Conservation (phyloP, 208 protist species). For the Trypanosoma boissoni region DNA sequence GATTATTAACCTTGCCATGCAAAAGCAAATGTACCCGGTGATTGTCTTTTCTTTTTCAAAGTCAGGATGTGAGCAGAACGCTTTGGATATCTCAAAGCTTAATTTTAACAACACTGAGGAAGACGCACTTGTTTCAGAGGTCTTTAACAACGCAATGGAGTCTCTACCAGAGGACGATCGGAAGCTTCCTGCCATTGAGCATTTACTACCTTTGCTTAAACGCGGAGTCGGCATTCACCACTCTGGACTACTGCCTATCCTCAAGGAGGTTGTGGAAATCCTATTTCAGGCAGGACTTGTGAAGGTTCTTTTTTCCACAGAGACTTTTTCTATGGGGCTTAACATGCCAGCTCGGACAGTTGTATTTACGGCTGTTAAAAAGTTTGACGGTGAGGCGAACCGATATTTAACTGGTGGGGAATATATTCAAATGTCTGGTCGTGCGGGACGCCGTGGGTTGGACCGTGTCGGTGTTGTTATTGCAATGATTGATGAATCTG, state of each 20-base stretch:
- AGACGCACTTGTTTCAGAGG: conserved; percentile 91
- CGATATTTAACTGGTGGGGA: conserved; percentile 96
- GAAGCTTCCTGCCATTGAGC: conserved; percentile 91
- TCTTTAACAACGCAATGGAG: conserved; percentile 96
- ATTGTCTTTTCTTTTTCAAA: conserved; percentile 99
- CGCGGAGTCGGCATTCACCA: conserved; percentile 99
- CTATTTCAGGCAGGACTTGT: conserved; percentile 99
- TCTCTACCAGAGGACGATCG: conserved; percentile 93
- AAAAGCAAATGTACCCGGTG: conserved; percentile 95
- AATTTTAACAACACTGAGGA: conserved; percentile 96
- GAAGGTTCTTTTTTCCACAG: conserved; percentile 99
- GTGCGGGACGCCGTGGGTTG: conserved; percentile 99
- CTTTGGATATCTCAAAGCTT: conserved; percentile 91
- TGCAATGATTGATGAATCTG: conserved; percentile 97
- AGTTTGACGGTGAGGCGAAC: conserved; percentile 98
- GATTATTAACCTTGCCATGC: conserved; percentile 97
- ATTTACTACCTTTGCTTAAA: conserved; percentile 95
- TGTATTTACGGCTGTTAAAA: conserved; percentile 98
- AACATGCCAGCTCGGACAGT: conserved; percentile 99
- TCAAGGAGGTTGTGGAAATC: conserved; percentile 99
- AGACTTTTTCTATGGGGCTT: conserved; percentile 99
- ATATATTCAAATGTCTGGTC: conserved; percentile 99
- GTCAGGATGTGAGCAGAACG: conserved; percentile 96
- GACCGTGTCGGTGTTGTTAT: conserved; percentile 98
- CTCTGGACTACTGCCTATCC: conserved; percentile 98